These are phyloP conservation scores for Talaromyces sp. DNA, from an alignment of 2,329 filamentous ascomycete species.

Conservation along the genomic window DNA sequence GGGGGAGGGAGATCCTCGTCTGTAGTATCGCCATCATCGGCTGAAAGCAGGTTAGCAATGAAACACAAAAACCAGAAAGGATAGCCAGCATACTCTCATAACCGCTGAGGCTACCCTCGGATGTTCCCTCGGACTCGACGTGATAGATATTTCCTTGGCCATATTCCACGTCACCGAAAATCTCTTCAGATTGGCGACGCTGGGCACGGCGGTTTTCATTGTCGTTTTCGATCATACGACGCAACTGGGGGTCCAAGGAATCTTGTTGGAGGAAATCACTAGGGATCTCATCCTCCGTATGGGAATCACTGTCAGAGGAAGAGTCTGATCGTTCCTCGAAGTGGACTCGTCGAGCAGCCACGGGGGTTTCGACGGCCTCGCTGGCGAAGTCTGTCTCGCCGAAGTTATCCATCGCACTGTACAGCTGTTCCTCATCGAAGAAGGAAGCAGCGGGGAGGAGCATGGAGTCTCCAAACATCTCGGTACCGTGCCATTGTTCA, in stretches of 20 bases:
- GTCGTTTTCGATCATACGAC: constrained; percentile 72
- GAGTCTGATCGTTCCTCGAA: constrained; percentile 67
- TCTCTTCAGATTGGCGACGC: constrained; percentile 41
- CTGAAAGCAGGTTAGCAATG: constrained; percentile 53
- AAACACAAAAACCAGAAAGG: constrained; percentile 25
- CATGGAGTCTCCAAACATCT: constrained; percentile 46
- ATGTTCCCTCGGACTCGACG: constrained; percentile 46
- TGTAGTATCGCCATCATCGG: constrained; percentile 63
- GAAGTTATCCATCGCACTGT: constrained; percentile 42
- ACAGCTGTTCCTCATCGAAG: constrained; percentile 48
- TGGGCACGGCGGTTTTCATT: constrained; percentile 32
- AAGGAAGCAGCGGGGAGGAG: constrained; percentile 45
- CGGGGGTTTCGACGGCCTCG: constrained; percentile 45
- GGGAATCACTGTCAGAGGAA: constrained; percentile 60
- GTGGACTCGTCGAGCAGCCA: constrained; percentile 67
- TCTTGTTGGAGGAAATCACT: constrained; percentile 79
- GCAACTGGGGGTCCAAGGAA: constrained; percentile 70
- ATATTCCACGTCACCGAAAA: constrained; percentile 43
- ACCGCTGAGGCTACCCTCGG: constrained; percentile 50
- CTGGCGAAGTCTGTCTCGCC: constrained; percentile 40
- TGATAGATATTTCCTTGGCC: constrained; percentile 47
- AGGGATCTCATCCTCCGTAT: constrained; percentile 66
- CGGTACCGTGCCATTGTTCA: constrained; percentile 58
- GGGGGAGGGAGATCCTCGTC: constrained; percentile 59
- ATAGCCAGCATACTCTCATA: constrained; percentile 59